Evolutionary conservation across 352 stramenopile species (phyloP).

Genomic region (Pythium utonaiense): DNA sequence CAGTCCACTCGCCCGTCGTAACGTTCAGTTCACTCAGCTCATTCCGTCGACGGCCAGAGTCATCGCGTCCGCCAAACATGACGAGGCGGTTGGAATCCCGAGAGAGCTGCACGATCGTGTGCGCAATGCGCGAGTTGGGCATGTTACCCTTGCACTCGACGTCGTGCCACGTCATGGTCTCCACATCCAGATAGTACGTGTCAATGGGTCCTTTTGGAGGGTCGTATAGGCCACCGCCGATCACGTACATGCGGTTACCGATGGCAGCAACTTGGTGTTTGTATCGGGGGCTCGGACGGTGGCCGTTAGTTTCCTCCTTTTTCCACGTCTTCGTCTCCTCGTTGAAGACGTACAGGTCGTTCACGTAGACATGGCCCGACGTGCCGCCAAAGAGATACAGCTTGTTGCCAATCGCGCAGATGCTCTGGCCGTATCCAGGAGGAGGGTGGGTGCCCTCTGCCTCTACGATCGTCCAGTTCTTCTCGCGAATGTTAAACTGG

Average conservation of each 20-base stretch:
- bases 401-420: conserved; percentile 77
- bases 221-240: conserved; percentile 78
- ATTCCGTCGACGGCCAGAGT: conserved; percentile 61
- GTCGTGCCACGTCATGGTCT: conserved; percentile 64
- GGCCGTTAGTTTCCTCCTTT: conserved; percentile 61
- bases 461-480: conserved; percentile 81
- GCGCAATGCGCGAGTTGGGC: conserved; percentile 72
- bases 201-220: conserved; percentile 77
- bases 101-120: conserved; percentile 62
- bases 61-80: conserved; percentile 80
- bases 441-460: conserved; percentile 58
- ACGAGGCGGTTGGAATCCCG: conserved; percentile 47
- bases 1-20: conserved; percentile 56
- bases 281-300: conserved; percentile 70
- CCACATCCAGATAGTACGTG: conserved; percentile 71
- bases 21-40: conserved; percentile 70
- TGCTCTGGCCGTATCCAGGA: conserved; percentile 70
- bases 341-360: conserved; percentile 82
- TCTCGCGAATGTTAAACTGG: conserved; percentile 70
- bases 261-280: conserved; percentile 76
- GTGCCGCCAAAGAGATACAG: conserved; percentile 82
- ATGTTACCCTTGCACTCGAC: conserved; percentile 58
- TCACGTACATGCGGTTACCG: conserved; percentile 73
- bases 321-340: conserved; percentile 67
- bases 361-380: conserved; percentile 79